These are phyloP conservation scores for Mycena rosella DNA, from an alignment of 768 basidiomycete genomes.

Conservation along the genomic window DNA sequence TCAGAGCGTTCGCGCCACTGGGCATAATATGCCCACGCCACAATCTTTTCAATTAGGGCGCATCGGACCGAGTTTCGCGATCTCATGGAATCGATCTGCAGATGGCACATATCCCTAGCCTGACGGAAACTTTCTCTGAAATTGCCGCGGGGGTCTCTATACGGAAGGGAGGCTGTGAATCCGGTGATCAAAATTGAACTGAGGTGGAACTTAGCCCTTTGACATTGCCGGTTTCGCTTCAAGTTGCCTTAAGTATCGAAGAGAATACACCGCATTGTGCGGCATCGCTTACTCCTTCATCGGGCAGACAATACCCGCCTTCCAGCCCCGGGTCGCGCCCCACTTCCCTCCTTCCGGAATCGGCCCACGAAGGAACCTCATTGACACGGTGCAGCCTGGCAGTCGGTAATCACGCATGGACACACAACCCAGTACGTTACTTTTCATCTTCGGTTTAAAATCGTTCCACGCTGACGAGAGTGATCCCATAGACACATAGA, in stretches of 20 bases:
- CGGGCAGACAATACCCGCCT: no score
- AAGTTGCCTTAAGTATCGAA: not conserved
- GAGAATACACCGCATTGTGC: no score
- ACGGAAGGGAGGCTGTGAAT: slow-evolving; percentile 12
- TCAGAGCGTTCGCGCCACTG: not conserved
- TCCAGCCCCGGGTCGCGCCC: no score
- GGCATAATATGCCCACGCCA: not conserved
- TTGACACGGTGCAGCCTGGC: no score
- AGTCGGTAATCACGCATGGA: no score
- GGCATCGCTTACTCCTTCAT: no score
- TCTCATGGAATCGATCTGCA: not conserved
- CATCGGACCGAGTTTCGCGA: not conserved
- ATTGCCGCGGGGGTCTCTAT: not conserved
- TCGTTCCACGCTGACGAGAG: no score
- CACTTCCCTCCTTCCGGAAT: no score
- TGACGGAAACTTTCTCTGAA: not conserved
- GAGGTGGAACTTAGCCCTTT: no score
- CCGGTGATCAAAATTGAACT: slow-evolving; percentile 14
- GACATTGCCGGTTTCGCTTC: not conserved
- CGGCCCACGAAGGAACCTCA: no score
- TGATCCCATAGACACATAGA: no score
- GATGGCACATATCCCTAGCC: not conserved
- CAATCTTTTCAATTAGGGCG: not conserved
- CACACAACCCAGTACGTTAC: not conserved
- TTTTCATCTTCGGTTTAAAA: no score